These are phyloP conservation scores for Scutellaria minor DNA, from an alignment of 257 asterid genomes.

Conservation along the genomic window DNA sequence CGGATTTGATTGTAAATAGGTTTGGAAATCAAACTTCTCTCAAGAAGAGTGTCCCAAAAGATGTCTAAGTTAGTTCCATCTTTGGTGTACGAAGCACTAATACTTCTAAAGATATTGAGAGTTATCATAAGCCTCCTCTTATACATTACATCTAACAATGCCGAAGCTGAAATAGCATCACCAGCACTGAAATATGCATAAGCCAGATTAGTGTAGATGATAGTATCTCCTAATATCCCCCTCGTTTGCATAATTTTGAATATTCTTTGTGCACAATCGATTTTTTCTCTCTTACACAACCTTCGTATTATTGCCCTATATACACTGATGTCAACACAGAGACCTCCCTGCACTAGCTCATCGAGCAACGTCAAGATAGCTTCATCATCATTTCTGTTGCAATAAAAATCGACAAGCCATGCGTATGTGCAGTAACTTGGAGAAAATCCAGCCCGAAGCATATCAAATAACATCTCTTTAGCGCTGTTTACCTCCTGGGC, in stretches of 20 bases:
- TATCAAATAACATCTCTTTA: constrained; percentile 59
- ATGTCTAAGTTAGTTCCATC: constrained; percentile 47
- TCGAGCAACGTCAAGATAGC: constrained; percentile 56
- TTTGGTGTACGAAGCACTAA: constrained; percentile 56
- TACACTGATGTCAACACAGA: constrained; percentile 65
- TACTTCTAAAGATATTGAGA: constrained; percentile 55
- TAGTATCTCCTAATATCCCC: constrained; percentile 73
- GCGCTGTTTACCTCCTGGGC: constrained; percentile 57
- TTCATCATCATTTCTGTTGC: constrained; percentile 54
- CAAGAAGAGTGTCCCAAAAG: constrained; percentile 60
- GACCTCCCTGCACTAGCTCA: constrained; percentile 64
- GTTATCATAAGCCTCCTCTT: constrained; percentile 71
- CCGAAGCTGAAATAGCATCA: constrained; percentile 46
- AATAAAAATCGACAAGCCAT: constrained; percentile 76
- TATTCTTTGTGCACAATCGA: constrained; percentile 63
- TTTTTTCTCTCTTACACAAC: constrained; percentile 69
- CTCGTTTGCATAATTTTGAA: constrained; percentile 58
- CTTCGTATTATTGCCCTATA: constrained; percentile 74
- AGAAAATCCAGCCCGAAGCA: constrained; percentile 65
- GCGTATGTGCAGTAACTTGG: constrained; percentile 63
- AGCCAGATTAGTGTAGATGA: constrained; percentile 64
- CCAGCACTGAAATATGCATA: constrained; percentile 66
- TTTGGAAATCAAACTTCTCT: constrained; percentile 76
- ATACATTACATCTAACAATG: constrained; percentile 78
- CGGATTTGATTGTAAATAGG: constrained; percentile 45